Base-by-base conservation (phyloP, 139 green algal species). In the Coelastrella sp. region DNA sequence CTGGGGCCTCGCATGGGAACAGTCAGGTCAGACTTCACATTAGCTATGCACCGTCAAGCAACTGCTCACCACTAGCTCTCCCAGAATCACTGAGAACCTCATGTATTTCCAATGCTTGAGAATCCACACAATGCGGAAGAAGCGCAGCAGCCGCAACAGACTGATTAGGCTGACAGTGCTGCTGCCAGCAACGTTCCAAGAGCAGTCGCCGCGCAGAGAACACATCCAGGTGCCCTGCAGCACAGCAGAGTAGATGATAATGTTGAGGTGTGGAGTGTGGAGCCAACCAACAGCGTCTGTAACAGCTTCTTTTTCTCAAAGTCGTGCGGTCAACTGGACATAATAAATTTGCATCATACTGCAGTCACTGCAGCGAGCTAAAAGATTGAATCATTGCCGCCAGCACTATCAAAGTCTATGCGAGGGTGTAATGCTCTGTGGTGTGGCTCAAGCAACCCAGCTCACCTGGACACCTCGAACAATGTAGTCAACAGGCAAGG, bases 81-180 rank as follows among this genome's bases (percentile, higher is more conserved):
- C 92, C 16, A 95, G 85, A 64, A 95, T 20, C 7, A 90, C 93
- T 59, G 83, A 84, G 13, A 92, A 47, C 59, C 90, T 92, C 83
- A 95, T 90, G 14, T 93, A 80, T 56, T 92, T 92, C 83, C 94
- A 90, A 75, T 94, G 93, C 91, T 95, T 95, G 73, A 94, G 75
- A 58, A 95, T 95, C 93, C 93, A 95, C 16, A 94, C 56, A 59
- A 95, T 92, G 23, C 93, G 80, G 75, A 95, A 95, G 65, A 95
- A 60, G 47, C 93, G 86, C 79, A 94, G 86, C 22, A 89, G 13
- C n/a, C 93, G 89, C 89, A 95, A 87, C 54, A 93, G 59, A 19
- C 91, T 91, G 65, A 94, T 59, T 22, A 65, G 60, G 77, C 75
- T 80, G 65, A 88, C 11, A 68, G 16, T 65, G 17, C 66, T 77